These are phyloP conservation scores for Blastocystis sp. DNA, from an alignment of 352 stramenopile species.

Conservation along the genomic window DNA sequence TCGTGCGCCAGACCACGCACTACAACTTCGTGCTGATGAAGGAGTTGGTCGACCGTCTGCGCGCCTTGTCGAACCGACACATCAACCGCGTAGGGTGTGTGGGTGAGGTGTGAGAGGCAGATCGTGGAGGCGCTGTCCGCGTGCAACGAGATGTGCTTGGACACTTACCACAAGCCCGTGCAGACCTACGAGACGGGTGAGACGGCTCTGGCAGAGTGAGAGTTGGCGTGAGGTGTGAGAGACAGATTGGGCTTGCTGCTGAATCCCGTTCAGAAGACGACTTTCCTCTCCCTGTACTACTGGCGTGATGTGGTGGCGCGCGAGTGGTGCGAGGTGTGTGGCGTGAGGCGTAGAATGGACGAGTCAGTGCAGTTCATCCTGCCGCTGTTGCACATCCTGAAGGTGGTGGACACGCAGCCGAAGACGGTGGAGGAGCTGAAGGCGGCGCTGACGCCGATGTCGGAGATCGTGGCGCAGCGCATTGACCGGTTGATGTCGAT, in stretches of 20 bases:
- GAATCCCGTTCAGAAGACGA: conserved; percentile 39
- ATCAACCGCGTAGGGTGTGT: conserved; percentile 40
- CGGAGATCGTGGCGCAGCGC: conserved; percentile 3
- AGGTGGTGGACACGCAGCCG: conserved; percentile 9
- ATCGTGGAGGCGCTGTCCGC: conserved; percentile 51
- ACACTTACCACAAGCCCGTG: conserved; percentile 60
- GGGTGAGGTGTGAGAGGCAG: neutral
- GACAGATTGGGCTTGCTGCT: conserved; percentile 41
- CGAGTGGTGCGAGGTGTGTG: neutral
- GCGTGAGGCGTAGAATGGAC: conserved; percentile 8
- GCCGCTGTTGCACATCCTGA: conserved; percentile 25
- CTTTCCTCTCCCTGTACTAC: conserved; percentile 61
- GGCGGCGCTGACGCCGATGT: conserved; percentile 19
- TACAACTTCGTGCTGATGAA: conserved; percentile 96
- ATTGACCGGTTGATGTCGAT: conserved; percentile 48
- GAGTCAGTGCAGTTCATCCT: conserved; percentile 52
- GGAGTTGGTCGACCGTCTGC: conserved; percentile 84
- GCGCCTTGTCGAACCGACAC: conserved; percentile 74
- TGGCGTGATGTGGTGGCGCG: conserved; percentile 60
- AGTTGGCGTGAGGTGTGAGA: neutral
- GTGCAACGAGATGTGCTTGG: conserved; percentile 58
- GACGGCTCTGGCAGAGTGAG: conserved; percentile 27
- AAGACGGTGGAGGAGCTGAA: neutral
- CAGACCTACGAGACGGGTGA: conserved; percentile 66
- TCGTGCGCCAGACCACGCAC: conserved; percentile 93